Base-by-base conservation (phyloP, 169 alveolate genomes). In the Plasmodium ovale region DNA sequence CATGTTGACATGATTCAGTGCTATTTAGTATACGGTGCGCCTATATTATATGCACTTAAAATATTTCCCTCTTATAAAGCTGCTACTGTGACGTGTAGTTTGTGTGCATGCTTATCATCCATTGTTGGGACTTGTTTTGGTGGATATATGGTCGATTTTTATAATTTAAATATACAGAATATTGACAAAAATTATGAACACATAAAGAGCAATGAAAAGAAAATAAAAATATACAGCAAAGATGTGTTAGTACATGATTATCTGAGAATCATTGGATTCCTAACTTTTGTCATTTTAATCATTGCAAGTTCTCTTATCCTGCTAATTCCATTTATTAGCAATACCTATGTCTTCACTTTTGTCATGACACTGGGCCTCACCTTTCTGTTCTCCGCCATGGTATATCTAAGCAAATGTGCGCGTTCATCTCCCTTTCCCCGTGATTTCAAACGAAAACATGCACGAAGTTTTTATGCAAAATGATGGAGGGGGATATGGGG, bases 131-230 rank as follows among this genome's bases (percentile, higher is more conserved):
- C 77, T 7, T 60, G 64, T 16, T 25, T 62, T 0, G 88, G 88
- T 4, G 88, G 88, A 1, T 77, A 33, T 56, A 39, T 77, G 14
- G 49, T 77, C 59, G 88, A 77, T 33, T 77, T 29, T 5, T 35
- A 60, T 37, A 62, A 77, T 23, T 35, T 77, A 31, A 77, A 77
- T 29, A 77, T 77, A 35, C 88, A 77, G 9, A 64, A 77, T 7
- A 67, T 77, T 2, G 88, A 77, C 37, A 77, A 60, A 37, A 60
- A 77, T 77, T 77, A 77, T 77, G 88, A 77, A 37, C 77, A 77
- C 29, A 77, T 77, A 44, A 77, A 77, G n/a, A 77, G 47, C 47
- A 60, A 62, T 60, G 58, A 77, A 25, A 77, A 60, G 54, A 77
- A 44, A 77, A 77, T 60, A 3, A 77, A 77, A 62, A 14, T 60